These are phyloP conservation scores for Curvularia eragrostidis DNA, from an alignment of 2,329 filamentous ascomycete genomes.

Conservation along the genomic window DNA sequence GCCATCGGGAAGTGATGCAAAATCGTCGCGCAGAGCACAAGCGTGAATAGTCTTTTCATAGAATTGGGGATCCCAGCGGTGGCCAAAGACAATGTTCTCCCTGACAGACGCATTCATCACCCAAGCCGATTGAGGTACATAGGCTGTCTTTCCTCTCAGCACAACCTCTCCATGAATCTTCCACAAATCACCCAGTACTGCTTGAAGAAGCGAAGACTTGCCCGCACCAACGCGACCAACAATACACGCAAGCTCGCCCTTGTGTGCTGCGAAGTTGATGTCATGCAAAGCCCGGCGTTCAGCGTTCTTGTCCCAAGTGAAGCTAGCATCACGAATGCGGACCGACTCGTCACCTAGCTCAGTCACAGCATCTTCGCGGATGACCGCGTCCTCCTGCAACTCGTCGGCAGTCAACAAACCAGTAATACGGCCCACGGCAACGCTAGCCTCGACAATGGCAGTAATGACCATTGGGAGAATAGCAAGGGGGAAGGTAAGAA, in stretches of 20 bases:
- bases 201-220: slow-evolving; percentile 90
- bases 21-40: slow-evolving; percentile 89
- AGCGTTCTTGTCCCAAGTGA: slow-evolving; percentile 92
- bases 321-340: slow-evolving; percentile 80
- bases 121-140: slow-evolving; percentile 93
- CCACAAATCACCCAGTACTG: slow-evolving; percentile 89
- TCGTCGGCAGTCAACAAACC: slow-evolving; percentile 88
- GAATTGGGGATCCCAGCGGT: slow-evolving; percentile 90
- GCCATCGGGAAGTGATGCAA: slow-evolving; percentile 89
- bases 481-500: slow-evolving; percentile 92
- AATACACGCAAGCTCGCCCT: slow-evolving; percentile 91
- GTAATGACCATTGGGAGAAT: slow-evolving; percentile 98
- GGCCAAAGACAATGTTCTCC: slow-evolving; percentile 96
- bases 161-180: slow-evolving; percentile 84
- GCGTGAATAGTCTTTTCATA: slow-evolving; percentile 93
- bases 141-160: slow-evolving; percentile 82
- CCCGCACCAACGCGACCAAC: slow-evolving; percentile 94
- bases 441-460: slow-evolving; percentile 92
- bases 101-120: slow-evolving; percentile 97
- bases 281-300: slow-evolving; percentile 72
- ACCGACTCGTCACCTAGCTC: slow-evolving; percentile 86
- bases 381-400: slow-evolving; percentile 83
- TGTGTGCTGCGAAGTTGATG: slow-evolving; percentile 86
- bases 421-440: slow-evolving; percentile 85
- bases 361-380: slow-evolving; percentile 70